A percentile compares a stretch with the other conserved stretches of the same genome.
These are phyloP conservation scores for Eucommia ulmoides DNA, from an alignment of 257 asterid species.

Conservation along the genomic window DNA sequence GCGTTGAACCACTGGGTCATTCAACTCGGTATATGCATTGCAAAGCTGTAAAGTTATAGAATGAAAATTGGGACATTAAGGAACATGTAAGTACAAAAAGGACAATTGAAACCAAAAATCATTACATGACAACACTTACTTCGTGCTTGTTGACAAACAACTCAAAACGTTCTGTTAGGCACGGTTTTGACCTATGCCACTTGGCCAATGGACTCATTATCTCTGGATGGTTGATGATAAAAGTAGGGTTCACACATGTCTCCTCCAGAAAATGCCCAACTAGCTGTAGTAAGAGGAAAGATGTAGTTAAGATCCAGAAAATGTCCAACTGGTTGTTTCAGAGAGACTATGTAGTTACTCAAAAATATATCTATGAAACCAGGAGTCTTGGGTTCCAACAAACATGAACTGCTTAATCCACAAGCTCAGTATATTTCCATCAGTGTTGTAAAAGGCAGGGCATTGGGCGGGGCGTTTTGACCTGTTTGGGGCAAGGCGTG, in stretches of 20 bases:
- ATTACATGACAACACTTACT: constrained; percentile 20
- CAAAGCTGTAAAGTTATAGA: constrained; percentile 36
- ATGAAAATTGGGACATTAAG: neutral
- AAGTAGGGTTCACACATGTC: constrained; percentile 65
- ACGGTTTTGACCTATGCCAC: constrained; percentile 84
- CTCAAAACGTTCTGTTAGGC: constrained; percentile 82
- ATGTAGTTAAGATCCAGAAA: no score
- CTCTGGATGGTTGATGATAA: constrained; percentile 89
- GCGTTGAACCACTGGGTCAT: constrained; percentile 90
- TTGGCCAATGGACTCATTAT: constrained; percentile 92
- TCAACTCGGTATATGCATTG: constrained; percentile 94
- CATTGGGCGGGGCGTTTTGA: no score
- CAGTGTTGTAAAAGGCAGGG: no score
- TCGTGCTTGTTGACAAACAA: constrained; percentile 81
- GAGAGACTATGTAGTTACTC: no score
- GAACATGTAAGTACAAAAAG: neutral
- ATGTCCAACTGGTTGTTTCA: no score
- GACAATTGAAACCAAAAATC: neutral
- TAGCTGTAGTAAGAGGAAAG: constrained; percentile 36
- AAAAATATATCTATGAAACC: no score
- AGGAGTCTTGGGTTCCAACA: no score
- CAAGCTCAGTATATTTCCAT: no score
- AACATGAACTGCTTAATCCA: no score
- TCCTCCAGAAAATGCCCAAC: constrained; percentile 91
- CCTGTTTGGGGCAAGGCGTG: no score